Base-by-base conservation (phyloP, 495 filamentous ascomycete species). In the Daldinia bambusicola region DNA sequence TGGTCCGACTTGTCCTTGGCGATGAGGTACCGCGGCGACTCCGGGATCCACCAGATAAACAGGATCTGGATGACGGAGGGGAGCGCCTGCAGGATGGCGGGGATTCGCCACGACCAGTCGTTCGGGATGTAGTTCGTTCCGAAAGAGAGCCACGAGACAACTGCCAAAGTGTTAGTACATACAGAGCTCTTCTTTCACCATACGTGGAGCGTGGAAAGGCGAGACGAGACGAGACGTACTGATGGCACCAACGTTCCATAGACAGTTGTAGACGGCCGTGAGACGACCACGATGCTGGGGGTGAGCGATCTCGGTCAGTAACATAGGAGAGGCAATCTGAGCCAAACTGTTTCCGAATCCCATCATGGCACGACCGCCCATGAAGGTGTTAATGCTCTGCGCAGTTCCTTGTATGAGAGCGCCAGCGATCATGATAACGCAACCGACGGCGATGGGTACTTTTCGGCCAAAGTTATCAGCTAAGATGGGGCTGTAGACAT, bases 211-310 rank as follows among this genome's bases (percentile, higher is more conserved):
- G 45, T 16, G 4, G 12, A 6, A 4, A 38, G 7, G 20, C 6
- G 18, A 2, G 16, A 70, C 70, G 75, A 22, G 7, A n/a, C 6
- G 18, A 4, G 16, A 70, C 70, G 75, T 75, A 81, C 77, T 67
- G 37, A 88, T 81, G 51, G 85, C 82, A 36, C 86, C 87, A 32
- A 86, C 80, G 76, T 89, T 89, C 84, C 85, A 90, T 67, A 85
- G 82, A 75, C 85, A 86, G 79, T 91, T 90, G 75, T 90, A 91
- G 40, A 91, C 85, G 26, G 87, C 86, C 43, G 87, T 90, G 74
- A 90, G 84, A 72, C 87, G 82, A 37, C 84, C 89, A 78, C 88
- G 88, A 61, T 90, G 89, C 76, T 91, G 88, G 45, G 89, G 87
- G 70, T 91, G 89, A 43, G 84, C 84, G 55, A 91, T 76, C 79